phyloP scores from a whole-genome alignment of 768 basidiomycete genomes.

The Suillus alpinus region DNA sequence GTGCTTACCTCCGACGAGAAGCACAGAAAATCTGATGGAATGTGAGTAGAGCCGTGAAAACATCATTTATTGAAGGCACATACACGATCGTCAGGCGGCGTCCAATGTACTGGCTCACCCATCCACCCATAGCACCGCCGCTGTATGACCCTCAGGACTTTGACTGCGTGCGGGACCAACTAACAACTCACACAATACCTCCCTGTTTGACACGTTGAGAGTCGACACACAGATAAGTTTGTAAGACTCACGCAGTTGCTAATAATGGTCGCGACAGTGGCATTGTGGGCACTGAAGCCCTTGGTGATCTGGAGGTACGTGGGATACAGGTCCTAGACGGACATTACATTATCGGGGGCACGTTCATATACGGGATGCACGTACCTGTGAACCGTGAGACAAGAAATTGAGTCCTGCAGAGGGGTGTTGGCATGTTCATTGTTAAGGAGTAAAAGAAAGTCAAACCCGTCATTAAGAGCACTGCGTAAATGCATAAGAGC shows the following conservation, averaged over 20 bases:
- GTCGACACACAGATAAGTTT: neutral
- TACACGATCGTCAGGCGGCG: slow-evolving; percentile 74
- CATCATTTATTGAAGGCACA: neutral
- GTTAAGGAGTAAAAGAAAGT: slow-evolving; percentile 6
- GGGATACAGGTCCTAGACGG: slow-evolving; percentile 67
- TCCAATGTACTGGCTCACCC: slow-evolving; percentile 71
- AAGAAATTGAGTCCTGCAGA: slow-evolving; percentile 68
- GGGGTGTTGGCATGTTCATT: neutral
- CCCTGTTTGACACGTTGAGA: slow-evolving; percentile 29
- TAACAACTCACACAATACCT: slow-evolving; percentile 37
- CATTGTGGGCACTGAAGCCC: slow-evolving; percentile 50
- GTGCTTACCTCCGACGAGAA: slow-evolving; percentile 43
- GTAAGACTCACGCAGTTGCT: slow-evolving; percentile 58
- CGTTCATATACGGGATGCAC: slow-evolving; percentile 4
- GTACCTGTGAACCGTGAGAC: slow-evolving; percentile 67
- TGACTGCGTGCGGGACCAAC: slow-evolving; percentile 10
- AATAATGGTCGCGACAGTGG: slow-evolving; percentile 80
- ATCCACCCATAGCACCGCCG: slow-evolving; percentile 74
- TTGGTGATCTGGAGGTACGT: slow-evolving; percentile 69
- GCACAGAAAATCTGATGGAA: slow-evolving; percentile 45
- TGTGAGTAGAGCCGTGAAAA: neutral
- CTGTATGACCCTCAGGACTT: slow-evolving; percentile 21
- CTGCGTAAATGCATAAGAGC: slow-evolving; percentile 79
- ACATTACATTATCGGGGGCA: slow-evolving; percentile 1
- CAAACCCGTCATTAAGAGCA: slow-evolving; percentile 70